A percentile compares a stretch with the other conserved stretches of the same genome.
Conservation (phyloP, 1,284 basidiomycete genomes). For the Sanghuangporus sanghuang region DNA sequence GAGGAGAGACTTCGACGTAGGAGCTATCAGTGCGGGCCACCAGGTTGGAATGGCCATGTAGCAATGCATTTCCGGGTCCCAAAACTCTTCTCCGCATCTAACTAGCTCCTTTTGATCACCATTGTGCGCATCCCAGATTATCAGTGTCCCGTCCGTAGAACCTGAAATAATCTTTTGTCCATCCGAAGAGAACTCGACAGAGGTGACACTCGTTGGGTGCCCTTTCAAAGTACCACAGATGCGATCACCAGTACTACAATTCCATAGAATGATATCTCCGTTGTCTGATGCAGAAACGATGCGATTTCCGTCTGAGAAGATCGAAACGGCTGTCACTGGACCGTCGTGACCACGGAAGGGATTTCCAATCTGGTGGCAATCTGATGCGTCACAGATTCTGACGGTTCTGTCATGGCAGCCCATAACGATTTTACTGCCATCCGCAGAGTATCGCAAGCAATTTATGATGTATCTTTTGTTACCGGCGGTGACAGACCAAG, state of each 20-base stretch:
- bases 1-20: no score
- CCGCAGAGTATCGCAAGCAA: constrained; percentile 10
- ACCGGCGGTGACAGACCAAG: not conserved
- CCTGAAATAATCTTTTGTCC: constrained; percentile 10
- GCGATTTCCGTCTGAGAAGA: not conserved
- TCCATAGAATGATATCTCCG: not conserved
- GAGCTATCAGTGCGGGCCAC: no score
- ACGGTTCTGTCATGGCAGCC: not conserved
- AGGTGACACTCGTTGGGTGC: not conserved
- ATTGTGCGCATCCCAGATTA: not conserved
- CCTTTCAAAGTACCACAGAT: not conserved
- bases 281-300: not conserved
- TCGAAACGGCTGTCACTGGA: not conserved
- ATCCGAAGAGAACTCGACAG: constrained; percentile 12
- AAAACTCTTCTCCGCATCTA: no score
- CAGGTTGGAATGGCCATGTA: no score
- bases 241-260: not conserved
- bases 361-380: not conserved
- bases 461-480: no score
- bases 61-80: no score
- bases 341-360: not conserved
- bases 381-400: not conserved
- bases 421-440: not conserved
- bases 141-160: constrained; percentile 4
- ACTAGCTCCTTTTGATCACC: no score